Base-by-base conservation (phyloP, 2,329 filamentous ascomycete species). In the Macrophomina pseudophaseolina region DNA sequence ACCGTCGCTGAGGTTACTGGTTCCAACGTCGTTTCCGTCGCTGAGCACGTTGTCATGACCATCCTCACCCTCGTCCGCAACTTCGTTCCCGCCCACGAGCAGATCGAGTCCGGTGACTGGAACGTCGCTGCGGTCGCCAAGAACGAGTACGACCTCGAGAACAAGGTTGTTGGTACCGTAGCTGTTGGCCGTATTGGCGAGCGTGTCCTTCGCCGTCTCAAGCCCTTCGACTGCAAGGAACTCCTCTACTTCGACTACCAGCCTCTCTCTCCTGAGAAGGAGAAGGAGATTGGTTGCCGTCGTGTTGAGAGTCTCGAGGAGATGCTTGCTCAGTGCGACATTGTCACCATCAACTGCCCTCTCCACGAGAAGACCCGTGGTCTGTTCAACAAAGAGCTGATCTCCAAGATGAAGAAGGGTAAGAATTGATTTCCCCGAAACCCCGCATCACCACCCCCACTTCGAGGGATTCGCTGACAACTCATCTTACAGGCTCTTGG, bases 191-290 rank as follows among this genome's bases (percentile, higher is more conserved):
- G 95, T 80, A 99, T 99, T 75, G 95, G 95, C 76, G 94, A 98
- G 89, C 94, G 95, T 83, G 95, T 99, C 67, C 89, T 99, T 74
- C 91, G 94, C 81, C 90, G 95, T 72, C 90, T 99, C 76, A 97
- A 96, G 89, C 85, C 94, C 72, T 99, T 99, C 79, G 94, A 97
- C 86, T 99, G 95, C 92, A 97, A 97, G 90, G 94, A 98, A 87
- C 88, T 99, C 60, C 88, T 98, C 71, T 99, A 99, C 91, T 98
- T 92, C 80, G 95, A 99, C 85, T 99, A 99, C 91, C 95, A 99
- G 87, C 93, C 94, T 63, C 87, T 99, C 71, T 86, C 83, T 68
- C 77, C 92, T 68, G 93, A 97, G 85, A 86, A 89, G 75, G 94
- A 98, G 88, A 89, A 91, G 82, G 94, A 97, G 86, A 98, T 98